Conservation (phyloP, 331 rosid species). For the Malus hybrid region DNA sequence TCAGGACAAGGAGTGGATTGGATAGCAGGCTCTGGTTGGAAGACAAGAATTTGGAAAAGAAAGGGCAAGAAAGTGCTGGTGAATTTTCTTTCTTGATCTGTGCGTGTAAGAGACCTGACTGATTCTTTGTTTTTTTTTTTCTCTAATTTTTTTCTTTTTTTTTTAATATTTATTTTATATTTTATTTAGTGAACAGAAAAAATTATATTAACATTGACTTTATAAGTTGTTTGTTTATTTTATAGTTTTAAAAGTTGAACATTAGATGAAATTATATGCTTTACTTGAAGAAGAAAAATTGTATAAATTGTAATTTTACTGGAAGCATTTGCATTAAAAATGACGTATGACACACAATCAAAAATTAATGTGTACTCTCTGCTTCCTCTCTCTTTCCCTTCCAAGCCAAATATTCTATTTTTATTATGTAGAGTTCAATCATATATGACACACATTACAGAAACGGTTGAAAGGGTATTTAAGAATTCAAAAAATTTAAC, state of each 20-base stretch:
- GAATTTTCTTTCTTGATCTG: slow-evolving; percentile 58
- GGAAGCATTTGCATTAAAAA: not conserved
- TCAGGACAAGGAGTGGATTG: slow-evolving; percentile 74
- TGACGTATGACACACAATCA: too few species aligned
- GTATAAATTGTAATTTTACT: not conserved
- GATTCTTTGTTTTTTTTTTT: not conserved
- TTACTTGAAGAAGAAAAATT: not conserved
- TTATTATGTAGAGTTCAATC: not conserved
- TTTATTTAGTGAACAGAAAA: not conserved
- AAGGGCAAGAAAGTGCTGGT: slow-evolving; percentile 20
- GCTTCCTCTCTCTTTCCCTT: not conserved
- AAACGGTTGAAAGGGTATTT: too few species aligned
- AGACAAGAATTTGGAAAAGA: slow-evolving; percentile 34
- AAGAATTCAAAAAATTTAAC: too few species aligned
- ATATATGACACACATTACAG: not conserved
- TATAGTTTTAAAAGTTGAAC: not conserved
- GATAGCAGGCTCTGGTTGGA: slow-evolving; percentile 86
- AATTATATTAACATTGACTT: not conserved
- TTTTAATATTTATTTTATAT: not conserved
- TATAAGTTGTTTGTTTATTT: slow-evolving; percentile 1
- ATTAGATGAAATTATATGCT: not conserved
- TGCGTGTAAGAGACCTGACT: slow-evolving; percentile 58
- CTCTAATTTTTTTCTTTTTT: not conserved
- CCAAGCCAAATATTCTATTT: not conserved
- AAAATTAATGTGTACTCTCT: not conserved